Conservation (phyloP, 1,284 basidiomycete species). For the Cutaneotrichosporon dermatis region DNA sequence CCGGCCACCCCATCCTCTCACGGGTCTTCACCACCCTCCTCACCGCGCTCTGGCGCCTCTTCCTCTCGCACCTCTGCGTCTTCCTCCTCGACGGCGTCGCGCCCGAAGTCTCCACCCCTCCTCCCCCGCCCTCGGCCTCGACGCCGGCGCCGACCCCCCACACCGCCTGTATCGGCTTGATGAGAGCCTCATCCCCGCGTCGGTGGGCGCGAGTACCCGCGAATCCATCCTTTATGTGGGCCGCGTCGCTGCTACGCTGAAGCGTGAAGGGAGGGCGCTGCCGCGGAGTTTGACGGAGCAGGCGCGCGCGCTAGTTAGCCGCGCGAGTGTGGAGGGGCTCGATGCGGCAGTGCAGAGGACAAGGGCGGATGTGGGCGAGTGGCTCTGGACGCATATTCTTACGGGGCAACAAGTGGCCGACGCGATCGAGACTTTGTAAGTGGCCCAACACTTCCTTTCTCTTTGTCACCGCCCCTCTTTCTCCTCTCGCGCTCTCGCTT, state of each 20-base stretch:
- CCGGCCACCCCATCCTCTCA: conserved; percentile 68
- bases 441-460: not conserved
- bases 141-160: conserved; percentile 52
- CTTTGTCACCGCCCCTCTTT: no score
- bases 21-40: conserved; percentile 64
- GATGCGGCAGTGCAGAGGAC: conserved; percentile 58
- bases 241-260: conserved; percentile 76
- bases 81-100: conserved; percentile 70
- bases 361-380: conserved; percentile 50
- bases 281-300: conserved; percentile 61
- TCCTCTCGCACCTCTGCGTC: conserved; percentile 69
- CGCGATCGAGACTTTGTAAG: conserved; percentile 66
- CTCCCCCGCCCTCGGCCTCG: conserved; percentile 55
- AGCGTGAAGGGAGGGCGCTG: conserved; percentile 67
- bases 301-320: conserved; percentile 62
- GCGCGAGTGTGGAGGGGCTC: conserved; percentile 67
- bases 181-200: conserved; percentile 66
- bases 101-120: conserved; percentile 7
- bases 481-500: no score
- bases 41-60: conserved; percentile 68
- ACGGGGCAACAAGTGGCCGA: conserved; percentile 75
- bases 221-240: conserved; percentile 83
- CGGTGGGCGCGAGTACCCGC: conserved; percentile 63
- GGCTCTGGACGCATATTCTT: conserved; percentile 84
- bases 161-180: conserved; percentile 49